Conservation (phyloP, 352 stramenopile genomes). For the Peronosclerospora sorghi region DNA sequence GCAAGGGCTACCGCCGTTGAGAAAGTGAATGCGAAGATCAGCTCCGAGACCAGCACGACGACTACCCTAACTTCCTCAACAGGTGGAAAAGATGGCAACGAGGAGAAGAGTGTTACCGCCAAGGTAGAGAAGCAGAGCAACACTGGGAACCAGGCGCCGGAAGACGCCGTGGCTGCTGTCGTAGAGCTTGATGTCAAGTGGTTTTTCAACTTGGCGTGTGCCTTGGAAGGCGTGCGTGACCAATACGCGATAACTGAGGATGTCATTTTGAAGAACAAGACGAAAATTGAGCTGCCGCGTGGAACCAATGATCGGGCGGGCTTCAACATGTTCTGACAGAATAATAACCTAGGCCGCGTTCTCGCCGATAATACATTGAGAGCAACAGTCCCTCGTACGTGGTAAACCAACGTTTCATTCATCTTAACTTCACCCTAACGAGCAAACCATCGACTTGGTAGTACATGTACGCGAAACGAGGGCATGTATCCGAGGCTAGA, state of each 20-base stretch:
- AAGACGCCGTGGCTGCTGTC: constrained; percentile 56
- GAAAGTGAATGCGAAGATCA: constrained; percentile 59
- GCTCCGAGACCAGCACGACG: constrained; percentile 44
- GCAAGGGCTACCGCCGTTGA: constrained; percentile 52
- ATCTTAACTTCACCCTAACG: no score
- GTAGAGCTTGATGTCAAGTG: constrained; percentile 78
- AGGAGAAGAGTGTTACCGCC: constrained; percentile 56
- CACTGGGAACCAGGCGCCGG: constrained; percentile 15
- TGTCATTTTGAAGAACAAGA: constrained; percentile 66
- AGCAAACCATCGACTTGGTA: no score
- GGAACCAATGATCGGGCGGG: constrained; percentile 51
- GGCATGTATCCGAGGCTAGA: no score
- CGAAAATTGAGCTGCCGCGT: constrained; percentile 69
- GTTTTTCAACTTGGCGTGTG: constrained; percentile 64
- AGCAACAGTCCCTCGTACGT: no score
- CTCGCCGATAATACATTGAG: no score
- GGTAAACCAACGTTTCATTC: no score
- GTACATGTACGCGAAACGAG: no score
- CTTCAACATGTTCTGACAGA: constrained; percentile 72
- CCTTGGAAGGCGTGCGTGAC: constrained; percentile 62
- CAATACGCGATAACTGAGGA: constrained; percentile 66
- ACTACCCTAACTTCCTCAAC: constrained; percentile 44
- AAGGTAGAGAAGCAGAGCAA: constrained; percentile 47
- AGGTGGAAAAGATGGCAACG: constrained; percentile 57
- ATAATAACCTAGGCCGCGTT: not conserved